Evolutionary conservation across 768 basidiomycete species (phyloP).

Genomic region (Psilocybe azurescens): DNA sequence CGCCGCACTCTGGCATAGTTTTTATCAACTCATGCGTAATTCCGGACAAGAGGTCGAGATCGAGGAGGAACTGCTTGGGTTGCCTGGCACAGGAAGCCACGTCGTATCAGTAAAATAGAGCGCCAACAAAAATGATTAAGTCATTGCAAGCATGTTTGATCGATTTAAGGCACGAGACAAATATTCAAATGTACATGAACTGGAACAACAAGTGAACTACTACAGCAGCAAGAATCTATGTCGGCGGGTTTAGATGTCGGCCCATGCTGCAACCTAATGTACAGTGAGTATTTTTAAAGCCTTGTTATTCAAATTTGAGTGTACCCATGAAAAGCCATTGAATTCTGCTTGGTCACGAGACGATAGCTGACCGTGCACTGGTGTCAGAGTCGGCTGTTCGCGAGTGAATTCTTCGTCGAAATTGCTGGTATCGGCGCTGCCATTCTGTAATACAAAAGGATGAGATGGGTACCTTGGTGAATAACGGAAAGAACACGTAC

Average conservation of each 20-base stretch:
- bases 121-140: slow-evolving; percentile 17
- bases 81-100: slow-evolving; percentile 80
- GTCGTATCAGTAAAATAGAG: slow-evolving; percentile 42
- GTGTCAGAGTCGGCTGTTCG: slow-evolving; percentile 96
- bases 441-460: slow-evolving; percentile 53
- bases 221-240: slow-evolving; percentile 38
- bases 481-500: slow-evolving; percentile 50
- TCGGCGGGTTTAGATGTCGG: slow-evolving; percentile 48
- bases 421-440: slow-evolving; percentile 88
- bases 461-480: background rate
- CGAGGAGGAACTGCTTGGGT: slow-evolving; percentile 42
- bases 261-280: slow-evolving; percentile 58
- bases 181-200: slow-evolving; percentile 32
- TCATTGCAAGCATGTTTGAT: slow-evolving; percentile 12
- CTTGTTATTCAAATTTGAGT: slow-evolving; percentile 11
- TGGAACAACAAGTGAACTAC: slow-evolving; percentile 29
- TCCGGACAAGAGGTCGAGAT: slow-evolving; percentile 41
- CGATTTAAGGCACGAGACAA: slow-evolving; percentile 25
- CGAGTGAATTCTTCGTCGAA: slow-evolving; percentile 98
- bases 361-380: slow-evolving; percentile 93
- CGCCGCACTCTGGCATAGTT: slow-evolving; percentile 82
- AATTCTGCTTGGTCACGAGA: slow-evolving; percentile 93
- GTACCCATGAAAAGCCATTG: slow-evolving; percentile 95
- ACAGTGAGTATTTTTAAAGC: slow-evolving; percentile 8
- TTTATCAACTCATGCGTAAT: slow-evolving; percentile 76